phyloP scores from a whole-genome alignment of 2,329 filamentous ascomycete species.

The Aspergillus nomiae region DNA sequence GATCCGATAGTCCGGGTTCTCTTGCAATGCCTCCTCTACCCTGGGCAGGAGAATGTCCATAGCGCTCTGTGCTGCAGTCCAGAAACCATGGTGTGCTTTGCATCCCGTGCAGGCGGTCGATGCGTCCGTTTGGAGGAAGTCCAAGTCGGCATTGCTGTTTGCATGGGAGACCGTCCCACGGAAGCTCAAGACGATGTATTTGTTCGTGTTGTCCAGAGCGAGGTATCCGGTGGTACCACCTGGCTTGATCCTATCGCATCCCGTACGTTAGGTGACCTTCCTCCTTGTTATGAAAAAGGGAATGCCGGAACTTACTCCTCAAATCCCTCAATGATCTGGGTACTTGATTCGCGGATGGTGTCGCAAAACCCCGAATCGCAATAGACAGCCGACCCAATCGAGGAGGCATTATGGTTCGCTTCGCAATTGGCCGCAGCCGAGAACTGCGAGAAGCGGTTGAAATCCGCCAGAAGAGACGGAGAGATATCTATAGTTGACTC shows the following conservation, averaged over 20 bases:
- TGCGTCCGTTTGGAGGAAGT: background rate
- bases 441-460: constrained; percentile 6
- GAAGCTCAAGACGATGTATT: constrained; percentile 7
- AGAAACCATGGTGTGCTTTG: constrained; percentile 10
- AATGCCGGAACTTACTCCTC: background rate
- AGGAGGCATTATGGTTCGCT: constrained; percentile 6
- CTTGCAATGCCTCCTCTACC: background rate
- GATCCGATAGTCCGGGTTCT: constrained; percentile 1
- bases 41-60: background rate
- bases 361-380: constrained; percentile 5
- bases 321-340: constrained; percentile 2
- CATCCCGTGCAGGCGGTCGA: constrained; percentile 1
- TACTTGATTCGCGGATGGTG: background rate
- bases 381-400: constrained; percentile 5
- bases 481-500: background rate
- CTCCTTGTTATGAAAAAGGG: background rate
- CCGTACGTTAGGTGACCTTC: background rate
- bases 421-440: constrained; percentile 2
- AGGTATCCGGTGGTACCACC: constrained; percentile 10
- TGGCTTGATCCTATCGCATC: background rate
- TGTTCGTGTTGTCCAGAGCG: constrained; percentile 5
- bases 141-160: constrained; percentile 3
- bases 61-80: background rate
- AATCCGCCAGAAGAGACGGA: background rate
- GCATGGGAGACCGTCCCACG: constrained; percentile 5